Base-by-base conservation (phyloP, 2,329 filamentous ascomycete species). In the Dothistroma septosporum region DNA sequence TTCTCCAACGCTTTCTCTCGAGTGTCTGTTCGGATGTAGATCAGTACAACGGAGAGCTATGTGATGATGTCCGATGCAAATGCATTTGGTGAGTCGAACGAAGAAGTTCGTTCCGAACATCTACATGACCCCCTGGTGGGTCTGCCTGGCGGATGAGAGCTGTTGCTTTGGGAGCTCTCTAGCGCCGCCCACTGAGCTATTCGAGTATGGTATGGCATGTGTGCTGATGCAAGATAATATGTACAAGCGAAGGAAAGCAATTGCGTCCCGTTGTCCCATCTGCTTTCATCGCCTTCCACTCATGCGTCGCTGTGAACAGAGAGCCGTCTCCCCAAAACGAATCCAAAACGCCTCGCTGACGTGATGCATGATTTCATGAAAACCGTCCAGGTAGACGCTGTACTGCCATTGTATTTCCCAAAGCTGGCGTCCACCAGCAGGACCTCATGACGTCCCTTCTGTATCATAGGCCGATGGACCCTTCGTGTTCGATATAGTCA, bases 311-410 rank as follows among this genome's bases (percentile, higher is more conserved):
- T 55, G 41, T 28, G 47, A 55, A 32, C 14, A 46, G 28, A 55
- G 11, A 44, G 37, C 35, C 37, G 31, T 37, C 22, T 37, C 7
- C 22, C 53, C 16, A 22, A 47, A 47, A 24, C 50, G 41, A 32
- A 21, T 37, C 50, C 46, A 31, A 37, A 55, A 22, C 53, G 32
- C 50, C 59, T 53, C 50, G 55, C 55, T 61, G 33, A 24, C 50
- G 28, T 50, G 24, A 48, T 24, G 47, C 47, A 50, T 50, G n/a
- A 12, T 11, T 50, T 28, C 47, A 32, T 53, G 53, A 56, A 57
- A 49, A 41, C 37, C 47, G 32, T 37, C n/a, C 44, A 50, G 24
- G 22, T 53, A 57, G 55, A 19, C 41, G n/a, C 41, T 6, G 8
- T 44, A 28, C 24, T 3, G 24, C 24, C 24, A 2, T 3, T 28